phyloP scores from a whole-genome alignment of 2,329 filamentous ascomycete species.

The Colletotrichum sojae region DNA sequence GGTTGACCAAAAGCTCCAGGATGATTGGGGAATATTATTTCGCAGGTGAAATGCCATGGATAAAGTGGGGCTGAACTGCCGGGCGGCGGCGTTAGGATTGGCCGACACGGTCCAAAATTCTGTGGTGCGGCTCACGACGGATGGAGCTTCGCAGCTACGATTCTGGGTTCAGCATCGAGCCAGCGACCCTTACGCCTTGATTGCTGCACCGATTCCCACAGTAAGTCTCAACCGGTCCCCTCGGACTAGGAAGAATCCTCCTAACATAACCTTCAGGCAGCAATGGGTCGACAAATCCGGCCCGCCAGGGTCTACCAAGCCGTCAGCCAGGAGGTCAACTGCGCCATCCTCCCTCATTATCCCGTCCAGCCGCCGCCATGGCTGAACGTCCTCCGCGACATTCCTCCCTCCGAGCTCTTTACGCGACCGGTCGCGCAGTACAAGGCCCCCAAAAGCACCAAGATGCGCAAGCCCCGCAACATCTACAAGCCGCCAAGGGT shows the following conservation, averaged over 20 bases:
- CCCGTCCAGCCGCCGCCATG: constrained; percentile 59
- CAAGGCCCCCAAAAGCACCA: constrained; percentile 59
- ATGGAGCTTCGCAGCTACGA: not conserved
- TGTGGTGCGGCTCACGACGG: constrained; percentile 24
- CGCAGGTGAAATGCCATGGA: constrained; percentile 24
- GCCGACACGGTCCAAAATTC: constrained; percentile 43
- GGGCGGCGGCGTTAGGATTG: constrained; percentile 40
- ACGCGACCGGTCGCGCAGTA: constrained; percentile 66
- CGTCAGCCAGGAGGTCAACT: constrained; percentile 60
- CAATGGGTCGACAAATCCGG: constrained; percentile 61
- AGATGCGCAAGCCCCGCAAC: constrained; percentile 75
- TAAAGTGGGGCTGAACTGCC: constrained; percentile 26
- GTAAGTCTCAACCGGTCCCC: not conserved
- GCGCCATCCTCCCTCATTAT: constrained; percentile 53
- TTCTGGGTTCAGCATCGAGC: not conserved
- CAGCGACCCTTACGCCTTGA: constrained; percentile 3
- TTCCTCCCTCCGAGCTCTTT: constrained; percentile 72
- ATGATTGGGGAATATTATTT: constrained; percentile 38
- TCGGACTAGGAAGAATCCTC: too few species aligned
- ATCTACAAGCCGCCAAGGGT: constrained; percentile 87
- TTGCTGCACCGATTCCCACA: not conserved
- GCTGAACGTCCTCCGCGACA: constrained; percentile 65
- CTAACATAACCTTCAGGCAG: constrained; percentile 23
- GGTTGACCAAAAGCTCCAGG: constrained; percentile 31
- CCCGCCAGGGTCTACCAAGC: constrained; percentile 64